These are phyloP conservation scores for Hypholoma sublateritium DNA, from an alignment of 768 basidiomycete genomes.

Conservation along the genomic window DNA sequence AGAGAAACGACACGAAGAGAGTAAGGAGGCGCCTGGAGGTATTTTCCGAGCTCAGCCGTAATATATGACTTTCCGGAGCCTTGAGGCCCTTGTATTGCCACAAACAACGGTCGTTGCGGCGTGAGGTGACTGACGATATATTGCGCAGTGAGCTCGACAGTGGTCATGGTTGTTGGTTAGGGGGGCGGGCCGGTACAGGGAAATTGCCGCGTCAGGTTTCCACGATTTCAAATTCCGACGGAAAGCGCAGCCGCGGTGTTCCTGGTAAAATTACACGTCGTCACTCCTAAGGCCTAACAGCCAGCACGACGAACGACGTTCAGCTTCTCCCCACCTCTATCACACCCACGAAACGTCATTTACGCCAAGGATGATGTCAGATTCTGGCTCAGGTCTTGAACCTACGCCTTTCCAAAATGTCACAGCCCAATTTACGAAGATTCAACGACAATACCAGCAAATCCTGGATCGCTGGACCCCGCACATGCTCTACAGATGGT, in stretches of 20 bases:
- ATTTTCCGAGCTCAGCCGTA: conserved; percentile 51
- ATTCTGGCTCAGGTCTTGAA: conserved; percentile 44
- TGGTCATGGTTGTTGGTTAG: conserved; percentile 18
- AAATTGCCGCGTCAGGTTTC: no score
- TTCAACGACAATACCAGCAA: conserved; percentile 83
- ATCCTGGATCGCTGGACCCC: conserved; percentile 93
- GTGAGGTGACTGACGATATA: conserved; percentile 30
- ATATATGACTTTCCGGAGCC: conserved; percentile 91
- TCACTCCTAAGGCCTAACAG: conserved; percentile 3
- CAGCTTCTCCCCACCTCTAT: conserved; percentile 10
- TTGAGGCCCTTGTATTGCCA: conserved; percentile 91
- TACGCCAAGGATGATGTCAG: conserved; percentile 50
- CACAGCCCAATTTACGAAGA: conserved; percentile 45
- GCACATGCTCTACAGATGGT: conserved; percentile 86
- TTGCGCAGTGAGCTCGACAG: conserved; percentile 32
- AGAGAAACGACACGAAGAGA: conserved; percentile 59
- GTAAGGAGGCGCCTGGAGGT: conserved; percentile 43
- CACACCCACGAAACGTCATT: conserved; percentile 13
- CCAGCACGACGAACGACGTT: conserved; percentile 18
- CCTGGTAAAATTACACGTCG: conserved; percentile 23
- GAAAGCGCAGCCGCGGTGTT: conserved; percentile 12
- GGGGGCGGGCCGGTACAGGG: not conserved
- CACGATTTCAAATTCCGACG: conserved; percentile 28
- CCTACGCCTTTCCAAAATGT: conserved; percentile 49
- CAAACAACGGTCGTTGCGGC: conserved; percentile 60